A percentile compares a stretch with the other conserved stretches of the same genome.
Evolutionary conservation across 306 rosid species (phyloP).

Genomic region (Malus domestica): ASM211411v1 NC_041800.1:23010233-23010732

Average conservation of each 20-base stretch:
- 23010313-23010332: too few species aligned
- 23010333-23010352: too few species aligned
- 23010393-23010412: neutral
- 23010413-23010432: neutral
- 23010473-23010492: neutral
- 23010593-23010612: neutral
- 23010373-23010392: too few species aligned
- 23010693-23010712: neutral
- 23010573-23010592: neutral
- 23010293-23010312: too few species aligned
- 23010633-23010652: neutral
- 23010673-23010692: neutral
- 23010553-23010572: neutral
- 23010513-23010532: constrained; percentile 1
- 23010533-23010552: neutral
- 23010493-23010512: constrained; percentile 4
- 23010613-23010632: neutral
- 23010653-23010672: neutral
- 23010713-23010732: neutral
- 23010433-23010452: neutral
- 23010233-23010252: too few species aligned
- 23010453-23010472: neutral
- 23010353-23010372: neutral
- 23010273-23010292: too few species aligned
- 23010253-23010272: too few species aligned